Evolutionary conservation across 768 basidiomycete genomes (phyloP), one percentile per base, ranked within the genome.

Genomic region (Tylopilus sp.): DNA sequence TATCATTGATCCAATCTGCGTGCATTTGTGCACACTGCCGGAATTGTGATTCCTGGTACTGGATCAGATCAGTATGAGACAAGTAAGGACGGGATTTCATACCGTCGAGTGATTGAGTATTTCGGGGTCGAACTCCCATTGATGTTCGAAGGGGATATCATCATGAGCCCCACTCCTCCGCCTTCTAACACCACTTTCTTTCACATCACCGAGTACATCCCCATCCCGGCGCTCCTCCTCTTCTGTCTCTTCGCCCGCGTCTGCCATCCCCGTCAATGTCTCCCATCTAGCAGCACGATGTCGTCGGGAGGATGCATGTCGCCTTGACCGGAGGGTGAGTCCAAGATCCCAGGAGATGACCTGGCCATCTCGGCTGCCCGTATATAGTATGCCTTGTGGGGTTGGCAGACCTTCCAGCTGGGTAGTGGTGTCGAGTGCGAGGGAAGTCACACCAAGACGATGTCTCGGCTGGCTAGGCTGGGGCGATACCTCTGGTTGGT

Each of bases 1-100:
- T 81, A 61, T 98, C 95, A 64, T 97, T 99, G 31, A 98, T 82
- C 95, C 95, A 99, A 70, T 98, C 95, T 1, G 85, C 85, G 66
- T 98, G 94, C 6, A 82, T 79, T 65, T 98, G 94, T 9, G 86
- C 84, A 51, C 85, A 87, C 67, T 98, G 95, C 26, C 95, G 80
- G 65, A 97, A 98, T 20, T 77, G 74, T 23, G 83, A 78, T 22
- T 70, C 68, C 80, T 83, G 56, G 52, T 38, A 56, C 54, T 53
- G 43, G 44, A 47, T 60, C 53, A 28, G 53, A 41, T 52, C 25
- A 39, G 39, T 44, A 30, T 26, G 38, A 28, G 47, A 47, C 28
- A 8, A 33, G 25, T 17, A 30, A 48, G 36, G 47, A 40, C 38
- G 8, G 21, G 8, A 17, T 39, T 23, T 71, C 81, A 56, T 59